phyloP scores from a whole-genome alignment of 225 moss, liverwort and hornwort genomes.

The Sphagnum contortum region DNA sequence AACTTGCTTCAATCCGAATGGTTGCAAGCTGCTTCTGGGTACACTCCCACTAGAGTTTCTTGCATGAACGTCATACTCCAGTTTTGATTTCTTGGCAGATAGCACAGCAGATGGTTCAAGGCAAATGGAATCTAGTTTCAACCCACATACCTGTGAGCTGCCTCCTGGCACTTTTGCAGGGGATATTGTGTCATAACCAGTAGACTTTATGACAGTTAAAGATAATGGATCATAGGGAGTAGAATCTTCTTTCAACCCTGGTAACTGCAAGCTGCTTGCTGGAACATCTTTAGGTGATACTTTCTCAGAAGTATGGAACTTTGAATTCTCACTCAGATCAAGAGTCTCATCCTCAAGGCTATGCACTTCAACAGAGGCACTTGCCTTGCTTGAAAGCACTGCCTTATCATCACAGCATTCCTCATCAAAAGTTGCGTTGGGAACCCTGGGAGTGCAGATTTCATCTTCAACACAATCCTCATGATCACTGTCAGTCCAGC shows the following conservation, averaged over 20 bases:
- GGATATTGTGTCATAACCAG: slow-evolving; percentile 12
- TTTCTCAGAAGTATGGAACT: slow-evolving; percentile 13
- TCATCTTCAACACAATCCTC: slow-evolving; percentile 18
- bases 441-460: slow-evolving; percentile 7
- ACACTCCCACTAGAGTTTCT: background rate
- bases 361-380: slow-evolving; percentile 25
- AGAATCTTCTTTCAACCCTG: slow-evolving; percentile 18
- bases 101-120: slow-evolving; percentile 16
- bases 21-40: background rate
- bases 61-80: background rate
- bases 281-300: slow-evolving; percentile 6
- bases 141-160: slow-evolving; percentile 14
- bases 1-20: background rate
- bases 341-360: slow-evolving; percentile 10
- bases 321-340: slow-evolving; percentile 19
- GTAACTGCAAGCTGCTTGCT: slow-evolving; percentile 10
- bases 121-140: slow-evolving; percentile 13
- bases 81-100: slow-evolving; percentile 3
- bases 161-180: slow-evolving; percentile 4
- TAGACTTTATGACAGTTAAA: slow-evolving; percentile 3
- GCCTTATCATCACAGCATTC: slow-evolving; percentile 17
- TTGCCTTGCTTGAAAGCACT: slow-evolving; percentile 27
- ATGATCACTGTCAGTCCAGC: slow-evolving; percentile 19
- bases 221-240: slow-evolving; percentile 9
- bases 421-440: slow-evolving; percentile 12